Evolutionary conservation across 2,329 filamentous ascomycete species (phyloP).

Genomic region (Grosmannia clavigera): DNA sequence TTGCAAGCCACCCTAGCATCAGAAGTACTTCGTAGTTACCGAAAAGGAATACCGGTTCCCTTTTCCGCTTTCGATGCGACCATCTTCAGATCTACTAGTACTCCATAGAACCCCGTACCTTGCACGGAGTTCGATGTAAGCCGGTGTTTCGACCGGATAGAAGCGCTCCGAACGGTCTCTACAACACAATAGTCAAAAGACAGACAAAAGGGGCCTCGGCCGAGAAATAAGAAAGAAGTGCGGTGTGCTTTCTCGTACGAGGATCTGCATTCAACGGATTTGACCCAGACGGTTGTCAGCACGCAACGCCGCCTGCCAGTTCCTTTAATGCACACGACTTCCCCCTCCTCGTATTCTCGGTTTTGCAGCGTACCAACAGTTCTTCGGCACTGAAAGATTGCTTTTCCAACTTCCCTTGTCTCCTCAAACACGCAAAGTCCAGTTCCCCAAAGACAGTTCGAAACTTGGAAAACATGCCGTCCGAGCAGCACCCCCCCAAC

Average conservation of each 20-base stretch:
- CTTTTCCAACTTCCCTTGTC: neutral
- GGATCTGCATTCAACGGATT: neutral
- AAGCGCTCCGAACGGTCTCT: neutral
- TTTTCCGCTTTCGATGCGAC: no score
- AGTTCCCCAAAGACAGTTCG: neutral
- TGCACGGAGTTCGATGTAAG: no score
- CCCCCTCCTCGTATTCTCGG: neutral
- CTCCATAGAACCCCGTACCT: no score
- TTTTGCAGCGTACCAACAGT: neutral
- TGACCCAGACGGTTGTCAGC: neutral
- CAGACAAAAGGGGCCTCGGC: neutral
- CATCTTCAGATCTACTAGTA: no score
- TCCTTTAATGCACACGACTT: neutral
- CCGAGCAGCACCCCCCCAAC: neutral
- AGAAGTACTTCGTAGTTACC: no score
- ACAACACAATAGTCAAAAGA: neutral
- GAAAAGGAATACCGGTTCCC: no score
- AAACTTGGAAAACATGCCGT: neutral
- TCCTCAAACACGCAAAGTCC: neutral
- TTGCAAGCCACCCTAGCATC: no score
- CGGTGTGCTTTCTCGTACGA: neutral
- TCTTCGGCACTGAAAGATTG: neutral
- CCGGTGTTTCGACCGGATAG: no score
- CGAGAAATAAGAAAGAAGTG: neutral
- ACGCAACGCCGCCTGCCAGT: neutral